Conservation (phyloP, 1,284 basidiomycete species). For the Melampsora americana region DNA sequence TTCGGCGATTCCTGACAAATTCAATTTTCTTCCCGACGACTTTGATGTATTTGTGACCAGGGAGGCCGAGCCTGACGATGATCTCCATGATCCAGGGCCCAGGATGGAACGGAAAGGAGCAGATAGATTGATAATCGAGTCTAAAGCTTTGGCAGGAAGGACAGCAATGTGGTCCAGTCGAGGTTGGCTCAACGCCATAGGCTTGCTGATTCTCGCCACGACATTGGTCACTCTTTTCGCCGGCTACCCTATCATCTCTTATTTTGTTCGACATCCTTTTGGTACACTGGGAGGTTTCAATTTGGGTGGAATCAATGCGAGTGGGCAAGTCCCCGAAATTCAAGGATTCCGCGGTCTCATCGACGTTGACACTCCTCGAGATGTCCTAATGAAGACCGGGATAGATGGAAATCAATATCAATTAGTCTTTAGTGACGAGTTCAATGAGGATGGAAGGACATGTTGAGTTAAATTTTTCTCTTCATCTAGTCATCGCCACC, state of each 20-base stretch:
- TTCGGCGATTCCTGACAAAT: neutral
- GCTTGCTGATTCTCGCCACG: slow-evolving; percentile 19
- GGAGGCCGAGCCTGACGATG: slow-evolving; percentile 36
- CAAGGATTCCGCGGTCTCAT: slow-evolving; percentile 70
- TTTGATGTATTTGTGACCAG: slow-evolving; percentile 37
- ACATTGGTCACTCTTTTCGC: slow-evolving; percentile 48
- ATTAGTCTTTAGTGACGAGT: slow-evolving; percentile 82
- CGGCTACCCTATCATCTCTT: slow-evolving; percentile 56
- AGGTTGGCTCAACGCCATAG: slow-evolving; percentile 41
- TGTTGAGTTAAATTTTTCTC: slow-evolving; percentile 52
- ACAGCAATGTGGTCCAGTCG: slow-evolving; percentile 24
- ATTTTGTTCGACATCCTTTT: slow-evolving; percentile 51
- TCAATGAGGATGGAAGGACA: slow-evolving; percentile 71
- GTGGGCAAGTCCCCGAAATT: slow-evolving; percentile 66
- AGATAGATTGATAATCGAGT: slow-evolving; percentile 42
- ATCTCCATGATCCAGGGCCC: slow-evolving; percentile 39
- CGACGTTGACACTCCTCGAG: slow-evolving; percentile 67
- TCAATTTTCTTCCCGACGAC: slow-evolving; percentile 36
- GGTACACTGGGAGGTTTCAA: slow-evolving; percentile 61
- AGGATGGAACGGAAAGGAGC: slow-evolving; percentile 34
- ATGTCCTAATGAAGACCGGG: slow-evolving; percentile 47
- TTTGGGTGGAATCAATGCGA: slow-evolving; percentile 71
- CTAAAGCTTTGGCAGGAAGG: slow-evolving; percentile 21
- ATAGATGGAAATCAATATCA: slow-evolving; percentile 50
- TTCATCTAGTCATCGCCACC: no score